Percentiles rank a stretch among this genome's conserved stretches.
Evolutionary conservation across 805 yeast species (phyloP).

Genomic region (Kuraishia floccosa): DNA sequence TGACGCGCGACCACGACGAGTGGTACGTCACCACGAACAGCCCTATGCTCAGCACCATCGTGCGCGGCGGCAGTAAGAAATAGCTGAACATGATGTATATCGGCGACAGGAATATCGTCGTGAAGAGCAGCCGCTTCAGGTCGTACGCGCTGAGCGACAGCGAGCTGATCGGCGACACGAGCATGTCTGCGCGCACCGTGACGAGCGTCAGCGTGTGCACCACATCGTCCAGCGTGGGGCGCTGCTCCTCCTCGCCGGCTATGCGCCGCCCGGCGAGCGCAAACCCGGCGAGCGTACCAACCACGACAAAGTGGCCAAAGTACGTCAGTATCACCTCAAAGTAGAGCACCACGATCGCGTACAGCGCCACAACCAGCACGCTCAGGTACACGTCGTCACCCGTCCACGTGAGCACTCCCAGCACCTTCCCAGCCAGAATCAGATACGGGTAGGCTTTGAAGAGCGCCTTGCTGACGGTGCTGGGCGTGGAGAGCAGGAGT

Average conservation of each 20-base stretch:
- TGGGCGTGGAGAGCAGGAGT: slow-evolving; percentile 79
- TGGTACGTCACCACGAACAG: slow-evolving; percentile 67
- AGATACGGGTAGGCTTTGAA: slow-evolving; percentile 80
- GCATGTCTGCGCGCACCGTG: slow-evolving; percentile 63
- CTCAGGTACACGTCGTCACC: slow-evolving; percentile 74
- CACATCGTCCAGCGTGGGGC: slow-evolving; percentile 82
- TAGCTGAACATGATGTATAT: slow-evolving; percentile 60
- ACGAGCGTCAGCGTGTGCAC: slow-evolving; percentile 67
- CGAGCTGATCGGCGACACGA: slow-evolving; percentile 70
- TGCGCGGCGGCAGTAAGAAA: slow-evolving; percentile 62
- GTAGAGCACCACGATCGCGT: slow-evolving; percentile 54
- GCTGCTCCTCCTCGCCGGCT: slow-evolving; percentile 43
- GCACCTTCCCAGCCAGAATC: slow-evolving; percentile 53
- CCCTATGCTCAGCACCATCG: slow-evolving; percentile 48
- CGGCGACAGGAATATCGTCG: slow-evolving; percentile 82
- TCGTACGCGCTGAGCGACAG: slow-evolving; percentile 70
- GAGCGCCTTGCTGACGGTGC: slow-evolving; percentile 76
- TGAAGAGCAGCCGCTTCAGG: slow-evolving; percentile 66
- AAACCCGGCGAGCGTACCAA: slow-evolving; percentile 47
- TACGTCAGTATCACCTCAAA: slow-evolving; percentile 71
- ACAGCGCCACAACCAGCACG: slow-evolving; percentile 43
- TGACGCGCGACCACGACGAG: slow-evolving; percentile 74
- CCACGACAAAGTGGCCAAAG: slow-evolving; percentile 70
- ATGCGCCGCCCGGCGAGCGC: slow-evolving; percentile 47
- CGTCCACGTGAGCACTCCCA: slow-evolving; percentile 85